Percentiles rank a stretch among this genome's conserved stretches.
These are phyloP conservation scores for Botrytis tulipae DNA, from an alignment of 2,329 filamentous ascomycete genomes.

Conservation along the genomic window DNA sequence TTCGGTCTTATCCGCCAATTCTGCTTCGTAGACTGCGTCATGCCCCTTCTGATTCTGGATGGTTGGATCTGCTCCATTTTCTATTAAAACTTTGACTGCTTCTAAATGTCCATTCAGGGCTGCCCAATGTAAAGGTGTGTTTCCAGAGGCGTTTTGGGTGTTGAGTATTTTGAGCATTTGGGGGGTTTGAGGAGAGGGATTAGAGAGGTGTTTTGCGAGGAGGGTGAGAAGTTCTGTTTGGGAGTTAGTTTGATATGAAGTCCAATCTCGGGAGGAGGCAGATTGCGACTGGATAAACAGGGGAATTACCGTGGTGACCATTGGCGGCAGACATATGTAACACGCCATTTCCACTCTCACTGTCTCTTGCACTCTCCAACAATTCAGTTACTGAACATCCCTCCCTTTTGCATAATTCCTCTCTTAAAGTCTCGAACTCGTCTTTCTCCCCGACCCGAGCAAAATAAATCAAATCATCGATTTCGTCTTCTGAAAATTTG, in stretches of 20 bases:
- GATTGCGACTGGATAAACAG: background rate
- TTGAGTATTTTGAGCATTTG: conserved; percentile 56
- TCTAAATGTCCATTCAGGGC: conserved; percentile 84
- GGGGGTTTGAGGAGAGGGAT: conserved; percentile 34
- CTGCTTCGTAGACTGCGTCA: conserved; percentile 72
- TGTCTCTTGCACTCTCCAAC: conserved; percentile 68
- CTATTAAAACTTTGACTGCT: conserved; percentile 73
- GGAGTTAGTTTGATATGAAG: background rate
- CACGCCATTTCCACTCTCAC: conserved; percentile 71
- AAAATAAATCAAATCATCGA: conserved; percentile 90
- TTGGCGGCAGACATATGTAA: conserved; percentile 94
- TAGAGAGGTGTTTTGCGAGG: conserved; percentile 42
- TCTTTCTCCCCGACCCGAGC: conserved; percentile 73
- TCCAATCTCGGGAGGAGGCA: too few species aligned
- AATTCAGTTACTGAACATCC: conserved; percentile 59
- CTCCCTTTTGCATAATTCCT: conserved; percentile 61
- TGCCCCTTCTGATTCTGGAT: conserved; percentile 82
- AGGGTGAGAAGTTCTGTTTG: conserved; percentile 39
- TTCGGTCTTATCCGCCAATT: conserved; percentile 65
- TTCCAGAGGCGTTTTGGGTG: conserved; percentile 74
- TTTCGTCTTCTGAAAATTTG: conserved; percentile 69
- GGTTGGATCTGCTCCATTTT: conserved; percentile 72
- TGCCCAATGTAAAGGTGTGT: conserved; percentile 93
- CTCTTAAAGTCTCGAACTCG: conserved; percentile 61
- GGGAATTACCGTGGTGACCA: conserved; percentile 68